phyloP scores from a whole-genome alignment of 1,139 yeast species.

The Blastobotrys serpentis region DNA sequence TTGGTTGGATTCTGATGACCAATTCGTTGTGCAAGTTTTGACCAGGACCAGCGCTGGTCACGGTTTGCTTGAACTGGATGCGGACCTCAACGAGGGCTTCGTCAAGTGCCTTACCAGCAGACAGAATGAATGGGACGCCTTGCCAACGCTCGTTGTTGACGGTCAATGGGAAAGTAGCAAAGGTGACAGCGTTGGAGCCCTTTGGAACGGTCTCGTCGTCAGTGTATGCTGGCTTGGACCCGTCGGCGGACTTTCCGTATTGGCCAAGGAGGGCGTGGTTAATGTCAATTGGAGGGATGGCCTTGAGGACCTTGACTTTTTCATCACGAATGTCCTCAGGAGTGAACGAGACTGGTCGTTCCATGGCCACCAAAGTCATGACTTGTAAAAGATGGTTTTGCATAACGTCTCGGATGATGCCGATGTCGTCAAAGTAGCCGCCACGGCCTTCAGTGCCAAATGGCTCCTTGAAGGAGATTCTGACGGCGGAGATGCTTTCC shows the following conservation, averaged over 20 bases:
- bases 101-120: slow-evolving; percentile 96
- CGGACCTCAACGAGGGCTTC: slow-evolving; percentile 90
- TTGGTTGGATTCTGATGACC: slow-evolving; percentile 90
- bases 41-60: slow-evolving; percentile 8
- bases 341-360: slow-evolving; percentile 83
- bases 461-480: slow-evolving; percentile 90
- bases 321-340: slow-evolving; percentile 96
- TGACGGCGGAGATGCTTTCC: slow-evolving; percentile 73
- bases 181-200: slow-evolving; percentile 85
- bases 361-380: slow-evolving; percentile 89
- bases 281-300: slow-evolving; percentile 65
- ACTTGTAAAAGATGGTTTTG: slow-evolving; percentile 96
- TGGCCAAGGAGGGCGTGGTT: slow-evolving; percentile 82
- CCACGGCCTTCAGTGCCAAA: slow-evolving; percentile 99
- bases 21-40: slow-evolving; percentile 66
- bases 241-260: slow-evolving; percentile 80
- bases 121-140: slow-evolving; percentile 91
- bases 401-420: slow-evolving; percentile 97
- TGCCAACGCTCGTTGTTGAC: slow-evolving; percentile 96
- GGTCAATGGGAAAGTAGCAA: slow-evolving; percentile 76
- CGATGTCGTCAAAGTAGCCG: slow-evolving; percentile 93
- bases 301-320: slow-evolving; percentile 87
- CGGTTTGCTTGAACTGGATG: slow-evolving; percentile 73
- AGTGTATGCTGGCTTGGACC: slow-evolving; percentile 81
- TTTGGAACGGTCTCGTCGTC: slow-evolving; percentile 91